Conservation (phyloP, 371 early-diverging fungal species). For the Basidiobolus meristosporus region DNA sequence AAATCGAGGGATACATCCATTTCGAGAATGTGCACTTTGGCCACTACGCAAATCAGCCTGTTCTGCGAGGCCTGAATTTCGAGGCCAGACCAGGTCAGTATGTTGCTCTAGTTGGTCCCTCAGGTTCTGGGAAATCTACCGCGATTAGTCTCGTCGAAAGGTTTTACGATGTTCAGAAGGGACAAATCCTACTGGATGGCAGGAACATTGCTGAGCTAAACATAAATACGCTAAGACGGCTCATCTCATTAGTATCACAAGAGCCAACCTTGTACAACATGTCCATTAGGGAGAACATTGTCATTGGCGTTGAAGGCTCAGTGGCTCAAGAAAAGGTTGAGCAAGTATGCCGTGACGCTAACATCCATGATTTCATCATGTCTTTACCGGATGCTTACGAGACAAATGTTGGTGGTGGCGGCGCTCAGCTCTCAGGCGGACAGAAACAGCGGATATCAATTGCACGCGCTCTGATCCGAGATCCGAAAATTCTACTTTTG, state of each 20-base stretch:
- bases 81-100: conserved; percentile 36
- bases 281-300: conserved; percentile 69
- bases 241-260: conserved; percentile 72
- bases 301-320: conserved; percentile 18
- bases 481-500: conserved; percentile 69
- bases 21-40: conserved; percentile 45
- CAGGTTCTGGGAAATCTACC: conserved; percentile 53
- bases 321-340: conserved; percentile 35
- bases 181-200: conserved; percentile 21
- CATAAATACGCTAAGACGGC: conserved; percentile 34
- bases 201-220: conserved; percentile 36
- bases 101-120: conserved; percentile 69
- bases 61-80: conserved; percentile 52
- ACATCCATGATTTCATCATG: conserved; percentile 60
- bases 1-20: conserved; percentile 26
- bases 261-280: conserved; percentile 76
- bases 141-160: conserved; percentile 43
- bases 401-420: conserved; percentile 58
- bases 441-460: conserved; percentile 52
- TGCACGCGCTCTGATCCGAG: conserved; percentile 55
- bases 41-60: conserved; percentile 64
- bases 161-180: conserved; percentile 46
- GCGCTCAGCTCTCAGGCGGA: conserved; percentile 45
- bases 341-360: conserved; percentile 35
- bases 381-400: conserved; percentile 52